These are phyloP conservation scores for Blastomyces silverae DNA, from an alignment of 2,329 filamentous ascomycete species.

Conservation along the genomic window DNA sequence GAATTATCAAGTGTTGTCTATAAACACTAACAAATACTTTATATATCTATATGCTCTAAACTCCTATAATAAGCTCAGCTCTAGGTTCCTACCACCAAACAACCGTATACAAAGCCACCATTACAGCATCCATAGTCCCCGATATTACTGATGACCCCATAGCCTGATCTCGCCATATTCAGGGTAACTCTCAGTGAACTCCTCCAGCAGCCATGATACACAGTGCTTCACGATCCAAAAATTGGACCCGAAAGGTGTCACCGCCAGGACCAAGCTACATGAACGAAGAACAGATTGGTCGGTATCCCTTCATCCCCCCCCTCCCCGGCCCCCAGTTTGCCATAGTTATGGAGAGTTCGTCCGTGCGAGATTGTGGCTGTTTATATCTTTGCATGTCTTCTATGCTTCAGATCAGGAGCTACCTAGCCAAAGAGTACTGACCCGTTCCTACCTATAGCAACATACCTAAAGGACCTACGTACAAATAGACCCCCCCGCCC, in stretches of 20 bases:
- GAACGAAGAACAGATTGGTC: conserved; percentile 44
- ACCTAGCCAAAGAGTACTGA: neutral
- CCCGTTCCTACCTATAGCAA: conserved; percentile 38
- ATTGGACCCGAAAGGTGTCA: conserved; percentile 40
- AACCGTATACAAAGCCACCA: neutral
- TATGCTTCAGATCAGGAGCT: conserved; percentile 17
- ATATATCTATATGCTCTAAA: no score
- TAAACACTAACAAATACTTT: neutral
- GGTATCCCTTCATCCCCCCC: conserved; percentile 22
- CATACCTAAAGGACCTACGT: conserved; percentile 55
- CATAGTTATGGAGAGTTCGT: neutral
- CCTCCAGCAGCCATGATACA: conserved; percentile 32
- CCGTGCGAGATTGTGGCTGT: neutral
- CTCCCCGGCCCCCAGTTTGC: neutral
- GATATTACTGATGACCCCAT: neutral
- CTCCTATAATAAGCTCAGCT: no score
- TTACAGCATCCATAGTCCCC: neutral
- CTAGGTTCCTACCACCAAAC: neutral
- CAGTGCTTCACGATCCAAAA: conserved; percentile 31
- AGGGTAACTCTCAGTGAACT: neutral
- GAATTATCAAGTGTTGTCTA: neutral
- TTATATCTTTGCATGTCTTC: conserved; percentile 13
- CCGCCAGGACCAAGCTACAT: conserved; percentile 44
- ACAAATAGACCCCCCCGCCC: conserved; percentile 52
- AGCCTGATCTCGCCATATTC: neutral